A percentile compares a stretch with the other conserved stretches of the same genome.
These are phyloP conservation scores for Citrullus colocynthis DNA, from an alignment of 306 rosid species.

Conservation along the genomic window DNA sequence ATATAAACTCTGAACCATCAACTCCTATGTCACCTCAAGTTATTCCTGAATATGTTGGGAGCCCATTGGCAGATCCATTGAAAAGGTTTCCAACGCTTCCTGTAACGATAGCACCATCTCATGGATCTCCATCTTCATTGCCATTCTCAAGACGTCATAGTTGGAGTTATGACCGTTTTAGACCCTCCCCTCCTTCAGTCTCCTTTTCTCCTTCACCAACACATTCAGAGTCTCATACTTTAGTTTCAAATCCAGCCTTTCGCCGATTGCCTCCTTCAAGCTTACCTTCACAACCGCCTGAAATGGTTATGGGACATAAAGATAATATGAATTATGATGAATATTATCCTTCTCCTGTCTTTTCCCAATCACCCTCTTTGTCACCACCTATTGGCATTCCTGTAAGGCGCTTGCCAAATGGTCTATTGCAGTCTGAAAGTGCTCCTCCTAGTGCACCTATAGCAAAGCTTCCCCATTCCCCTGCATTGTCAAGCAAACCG, in stretches of 20 bases:
- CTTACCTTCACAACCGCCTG: conserved; percentile 64
- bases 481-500: conserved; percentile 27
- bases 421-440: conserved; percentile 63
- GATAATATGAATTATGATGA: conserved; percentile 43
- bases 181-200: conserved; percentile 43
- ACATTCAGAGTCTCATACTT: conserved; percentile 41
- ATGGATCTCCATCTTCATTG: conserved; percentile 38
- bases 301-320: conserved; percentile 32
- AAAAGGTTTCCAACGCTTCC: conserved; percentile 53
- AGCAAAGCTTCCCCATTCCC: conserved; percentile 27
- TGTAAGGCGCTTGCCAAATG: conserved; percentile 30
- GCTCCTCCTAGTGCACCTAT: conserved; percentile 51
- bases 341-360: conserved; percentile 40
- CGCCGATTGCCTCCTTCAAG: conserved; percentile 35
- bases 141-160: conserved; percentile 50
- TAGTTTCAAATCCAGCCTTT: conserved; percentile 29
- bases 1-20: conserved; percentile 45
- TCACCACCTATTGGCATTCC: conserved; percentile 49
- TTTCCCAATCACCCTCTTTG: conserved; percentile 32
- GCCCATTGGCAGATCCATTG: conserved; percentile 60
- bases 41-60: conserved; percentile 72
- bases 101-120: conserved; percentile 27
- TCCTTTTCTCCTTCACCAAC: conserved; percentile 60
- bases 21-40: conserved; percentile 61
- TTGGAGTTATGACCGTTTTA: conserved; percentile 48